Base-by-base conservation (phyloP, 176 grass and related monocot species). In the Aegilops bicornis region DNA sequence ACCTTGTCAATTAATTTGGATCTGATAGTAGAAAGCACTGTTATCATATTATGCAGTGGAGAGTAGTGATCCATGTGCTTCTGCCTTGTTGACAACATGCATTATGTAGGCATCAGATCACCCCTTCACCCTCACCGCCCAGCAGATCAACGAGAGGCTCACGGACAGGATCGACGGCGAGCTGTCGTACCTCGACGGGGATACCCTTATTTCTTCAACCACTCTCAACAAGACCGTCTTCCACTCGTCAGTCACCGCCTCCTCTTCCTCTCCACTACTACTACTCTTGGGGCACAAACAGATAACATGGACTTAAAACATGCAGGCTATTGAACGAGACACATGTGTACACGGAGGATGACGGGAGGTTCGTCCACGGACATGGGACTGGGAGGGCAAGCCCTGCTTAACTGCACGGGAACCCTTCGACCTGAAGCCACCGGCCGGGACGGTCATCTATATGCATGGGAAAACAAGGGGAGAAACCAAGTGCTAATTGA, bases 281-380 rank as follows among this genome's bases (percentile, higher is more conserved):
- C 35, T 36, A 36, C 35, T 36, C 6, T 36, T 36, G 35, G 35
- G 35, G 7, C 35, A 36, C 35, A 36, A 47, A 43, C 42, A 43
- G 19, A 59, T 12, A 68, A 16, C 6, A n/a, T 35, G 33, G 12
- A 72, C 35, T 39, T 13, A 20, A 36, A 77, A 42, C 24, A n/a
- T 32, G 79, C 86, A 95, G 95, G 29, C 64, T 97, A 56, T n/a
- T 91, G 91, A 85, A 95, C 5, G 95, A 93, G 39, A 95, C 89
- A 6, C 95, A 97, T 87, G 79, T 95, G 22, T 97, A 93, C 89
- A 91, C 92, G 1, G 89, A 95, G 77, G 91, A 97, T 16, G 83
- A 91, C 59, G 91, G 92, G 14, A 90, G 91, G 78, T 97, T 97
- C 85, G 87, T 95, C 79, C 88, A 95, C 54, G 95, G 95, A 62